Percentiles rank a stretch among this genome's conserved stretches.
Evolutionary conservation across 345 rosid species (phyloP).

Genomic region (Citrus cavaleriei): DNA sequence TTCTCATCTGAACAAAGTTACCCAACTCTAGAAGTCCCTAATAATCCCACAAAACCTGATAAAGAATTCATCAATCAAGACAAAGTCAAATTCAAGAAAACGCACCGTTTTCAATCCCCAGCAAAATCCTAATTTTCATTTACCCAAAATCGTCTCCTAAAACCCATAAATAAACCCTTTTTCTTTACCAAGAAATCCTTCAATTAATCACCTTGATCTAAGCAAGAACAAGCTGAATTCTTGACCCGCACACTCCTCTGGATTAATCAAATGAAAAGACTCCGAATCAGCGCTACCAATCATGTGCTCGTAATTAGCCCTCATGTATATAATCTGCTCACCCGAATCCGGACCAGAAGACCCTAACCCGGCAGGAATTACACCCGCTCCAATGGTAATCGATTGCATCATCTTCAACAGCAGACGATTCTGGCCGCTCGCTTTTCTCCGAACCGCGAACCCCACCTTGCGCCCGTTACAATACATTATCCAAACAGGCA

Average conservation of each 20-base stretch:
- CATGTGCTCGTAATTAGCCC: slow-evolving; percentile 81
- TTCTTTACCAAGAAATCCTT: neutral
- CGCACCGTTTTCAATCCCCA: slow-evolving; percentile 17
- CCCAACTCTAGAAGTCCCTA: neutral
- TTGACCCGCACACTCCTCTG: slow-evolving; percentile 66
- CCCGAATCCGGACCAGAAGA: slow-evolving; percentile 31
- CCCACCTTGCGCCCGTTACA: slow-evolving; percentile 70
- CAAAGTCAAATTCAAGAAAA: slow-evolving; percentile 13
- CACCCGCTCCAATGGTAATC: slow-evolving; percentile 76
- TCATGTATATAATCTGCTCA: slow-evolving; percentile 73
- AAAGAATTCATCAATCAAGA: slow-evolving; percentile 10
- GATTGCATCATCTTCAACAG: slow-evolving; percentile 75
- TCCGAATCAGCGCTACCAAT: slow-evolving; percentile 70
- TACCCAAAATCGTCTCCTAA: neutral
- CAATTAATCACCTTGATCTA: slow-evolving; percentile 28
- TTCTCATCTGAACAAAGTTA: neutral
- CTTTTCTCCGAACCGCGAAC: slow-evolving; percentile 51
- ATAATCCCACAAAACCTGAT: slow-evolving; percentile 4
- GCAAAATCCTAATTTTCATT: neutral
- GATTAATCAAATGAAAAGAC: slow-evolving; percentile 80
- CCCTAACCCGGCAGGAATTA: slow-evolving; percentile 47
- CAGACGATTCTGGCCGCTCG: slow-evolving; percentile 38
- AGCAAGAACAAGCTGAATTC: slow-evolving; percentile 88
- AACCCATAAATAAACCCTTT: neutral
- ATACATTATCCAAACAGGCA: slow-evolving; percentile 65